Evolutionary conservation across 2,329 filamentous ascomycete species (phyloP).

Genomic region (Rutstroemia sp.): DNA sequence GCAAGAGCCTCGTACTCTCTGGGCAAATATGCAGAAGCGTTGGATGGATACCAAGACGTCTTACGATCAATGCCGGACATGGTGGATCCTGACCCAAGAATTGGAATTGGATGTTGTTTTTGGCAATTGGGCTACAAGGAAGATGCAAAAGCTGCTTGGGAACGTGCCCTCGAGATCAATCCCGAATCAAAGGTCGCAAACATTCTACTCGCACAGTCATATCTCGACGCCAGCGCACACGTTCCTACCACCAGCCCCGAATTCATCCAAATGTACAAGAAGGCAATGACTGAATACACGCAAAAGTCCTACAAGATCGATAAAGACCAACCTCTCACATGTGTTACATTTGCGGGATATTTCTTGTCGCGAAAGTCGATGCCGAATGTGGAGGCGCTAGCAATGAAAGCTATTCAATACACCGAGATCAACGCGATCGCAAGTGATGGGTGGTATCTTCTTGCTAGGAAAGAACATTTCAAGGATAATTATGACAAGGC

Average conservation of each 20-base stretch:
- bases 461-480: slow-evolving; percentile 87
- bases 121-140: slow-evolving; percentile 96
- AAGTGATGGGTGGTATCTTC: slow-evolving; percentile 94
- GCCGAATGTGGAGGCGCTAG: slow-evolving; percentile 74
- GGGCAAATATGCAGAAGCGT: slow-evolving; percentile 75
- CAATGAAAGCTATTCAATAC: slow-evolving; percentile 87
- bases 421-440: slow-evolving; percentile 96
- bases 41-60: slow-evolving; percentile 81
- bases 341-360: slow-evolving; percentile 82
- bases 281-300: slow-evolving; percentile 89
- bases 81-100: slow-evolving; percentile 87
- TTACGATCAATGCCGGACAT: slow-evolving; percentile 79
- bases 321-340: slow-evolving; percentile 83
- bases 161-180: slow-evolving; percentile 72
- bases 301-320: slow-evolving; percentile 91
- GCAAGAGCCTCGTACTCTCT: slow-evolving; percentile 81
- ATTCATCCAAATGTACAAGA: slow-evolving; percentile 81
- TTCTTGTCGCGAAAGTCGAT: slow-evolving; percentile 79
- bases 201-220: slow-evolving; percentile 82
- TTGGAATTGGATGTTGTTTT: slow-evolving; percentile 93
- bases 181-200: slow-evolving; percentile 84
- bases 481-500: slow-evolving; percentile 68
- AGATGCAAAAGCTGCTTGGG: slow-evolving; percentile 85
- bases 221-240: slow-evolving; percentile 78
- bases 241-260: slow-evolving; percentile 76